Percentiles rank a stretch among this genome's conserved stretches.
Conservation (phyloP, 352 stramenopile genomes). For the Nothophytophthora sp. region DNA sequence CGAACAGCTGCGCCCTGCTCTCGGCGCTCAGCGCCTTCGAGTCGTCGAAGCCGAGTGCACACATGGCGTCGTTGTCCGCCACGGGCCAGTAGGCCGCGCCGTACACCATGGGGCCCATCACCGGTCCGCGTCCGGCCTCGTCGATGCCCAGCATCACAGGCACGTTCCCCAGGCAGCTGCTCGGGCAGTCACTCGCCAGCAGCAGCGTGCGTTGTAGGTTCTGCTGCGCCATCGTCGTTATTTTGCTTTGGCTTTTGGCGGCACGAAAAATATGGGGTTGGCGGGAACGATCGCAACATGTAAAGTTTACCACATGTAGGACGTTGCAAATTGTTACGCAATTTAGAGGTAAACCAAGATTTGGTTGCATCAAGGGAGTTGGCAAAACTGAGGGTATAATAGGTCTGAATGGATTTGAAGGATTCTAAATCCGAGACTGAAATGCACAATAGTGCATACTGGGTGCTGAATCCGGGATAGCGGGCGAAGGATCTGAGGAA, state of each 20-base stretch:
- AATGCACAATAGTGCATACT: no score
- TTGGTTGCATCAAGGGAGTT: no score
- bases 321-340: no score
- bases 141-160: constrained; percentile 95
- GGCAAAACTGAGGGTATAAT: no score
- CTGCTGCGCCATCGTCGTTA: constrained; percentile 10
- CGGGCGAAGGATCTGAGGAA: no score
- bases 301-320: no score
- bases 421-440: no score
- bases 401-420: no score
- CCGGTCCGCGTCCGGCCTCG: constrained; percentile 92
- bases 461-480: no score
- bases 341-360: no score
- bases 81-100: constrained; percentile 91
- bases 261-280: no score
- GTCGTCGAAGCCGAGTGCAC: constrained; percentile 92
- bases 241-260: constrained; percentile 7
- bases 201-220: constrained; percentile 61
- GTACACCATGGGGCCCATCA: constrained; percentile 97
- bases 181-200: constrained; percentile 62
- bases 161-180: constrained; percentile 55
- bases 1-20: constrained; percentile 86
- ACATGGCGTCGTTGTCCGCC: constrained; percentile 71
- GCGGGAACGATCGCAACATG: no score
- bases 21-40: constrained; percentile 93